Base-by-base conservation (phyloP, 2,329 filamentous ascomycete genomes). In the Sporothrix phasma region DNA sequence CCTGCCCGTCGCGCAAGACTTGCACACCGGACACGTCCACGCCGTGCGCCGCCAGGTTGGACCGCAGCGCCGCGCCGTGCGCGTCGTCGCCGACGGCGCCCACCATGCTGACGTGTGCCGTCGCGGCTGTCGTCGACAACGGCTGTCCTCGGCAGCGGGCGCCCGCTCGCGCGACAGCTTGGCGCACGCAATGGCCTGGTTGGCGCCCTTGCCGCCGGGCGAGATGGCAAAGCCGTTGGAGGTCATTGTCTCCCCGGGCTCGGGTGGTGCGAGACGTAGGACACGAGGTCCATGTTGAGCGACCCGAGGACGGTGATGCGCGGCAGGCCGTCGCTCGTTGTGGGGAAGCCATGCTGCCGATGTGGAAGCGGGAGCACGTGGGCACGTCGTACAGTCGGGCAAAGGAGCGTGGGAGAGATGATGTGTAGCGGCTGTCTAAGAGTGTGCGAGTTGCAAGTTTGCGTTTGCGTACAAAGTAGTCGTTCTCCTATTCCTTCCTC, bases 261-360 rank as follows among this genome's bases (percentile, higher is more conserved):
- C 78, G 1, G 93, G 67, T 96, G 85, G 67, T 93, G 90, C 5
- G 90, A 81, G 39, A 94, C 94, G 71, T 90, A 87, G 46, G 91
- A 92, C 67, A 96, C 90, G 68, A 97, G 87, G 78, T 99, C 93
- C 73, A 90, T 90, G 77, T 97, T 97, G 66, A 99, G 86, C 39
- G 93, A 97, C 70, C 93, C 93, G 69, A 97, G 86, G 67, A 97
- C 84, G 67, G 88, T 88, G 74, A 97, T 94, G 70, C 75, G 75
- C 24, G 79, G 79, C 26, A 67, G 63, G 43, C 54, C 56, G 46
- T 61, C 58, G 43, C n/a, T 22, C 26, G 26, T 8, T 5, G 39
- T 7, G 58, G 15, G 11, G 58, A 59, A 11, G 39, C 39, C 54
- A 58, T 58, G 8, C 34, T 56, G 31, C 5, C n/a, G 11, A 19